A percentile compares a stretch with the other conserved stretches of the same genome.
phyloP scores from a whole-genome alignment of 2,329 filamentous ascomycete species.

The Trichophyton mentagrophytes region DNA sequence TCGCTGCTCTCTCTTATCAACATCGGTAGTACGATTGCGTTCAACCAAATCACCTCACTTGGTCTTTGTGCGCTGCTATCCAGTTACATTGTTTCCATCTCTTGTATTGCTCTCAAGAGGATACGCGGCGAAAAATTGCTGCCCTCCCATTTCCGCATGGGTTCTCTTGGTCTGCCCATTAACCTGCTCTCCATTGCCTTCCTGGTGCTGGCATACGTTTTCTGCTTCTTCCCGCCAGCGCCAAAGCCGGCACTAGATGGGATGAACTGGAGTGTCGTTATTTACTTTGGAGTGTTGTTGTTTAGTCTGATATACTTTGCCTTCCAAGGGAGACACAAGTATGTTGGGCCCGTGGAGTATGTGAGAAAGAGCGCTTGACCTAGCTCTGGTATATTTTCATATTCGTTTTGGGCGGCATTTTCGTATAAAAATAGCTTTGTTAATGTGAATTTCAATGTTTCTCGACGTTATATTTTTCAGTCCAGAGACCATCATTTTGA shows the following conservation, averaged over 20 bases:
- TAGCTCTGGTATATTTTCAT: not conserved
- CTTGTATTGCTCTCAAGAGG: constrained; percentile 32
- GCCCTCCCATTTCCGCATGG: constrained; percentile 34
- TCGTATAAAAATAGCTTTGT: not conserved
- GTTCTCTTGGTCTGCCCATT: constrained; percentile 18
- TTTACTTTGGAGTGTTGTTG: constrained; percentile 30
- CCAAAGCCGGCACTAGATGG: not conserved
- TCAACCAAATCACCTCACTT: constrained; percentile 34
- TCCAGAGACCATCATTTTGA: too few species aligned
- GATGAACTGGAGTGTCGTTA: constrained; percentile 25
- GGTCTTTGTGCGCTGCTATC: constrained; percentile 30
- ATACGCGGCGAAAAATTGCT: constrained; percentile 31
- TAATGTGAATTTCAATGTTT: too few species aligned
- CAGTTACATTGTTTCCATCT: constrained; percentile 36
- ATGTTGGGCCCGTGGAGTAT: constrained; percentile 16
- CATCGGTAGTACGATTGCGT: constrained; percentile 35
- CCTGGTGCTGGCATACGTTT: constrained; percentile 9
- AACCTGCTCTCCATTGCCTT: constrained; percentile 8
- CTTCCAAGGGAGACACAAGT: constrained; percentile 19
- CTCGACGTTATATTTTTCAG: too few species aligned
- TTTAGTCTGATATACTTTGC: constrained; percentile 30
- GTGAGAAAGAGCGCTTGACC: not conserved
- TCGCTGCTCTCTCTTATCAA: constrained; percentile 40
- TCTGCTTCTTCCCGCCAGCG: constrained; percentile 8
- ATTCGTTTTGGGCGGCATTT: not conserved